Evolutionary conservation across 2,329 filamentous ascomycete genomes (phyloP).

Genomic region (Beauveria caledonica): DNA sequence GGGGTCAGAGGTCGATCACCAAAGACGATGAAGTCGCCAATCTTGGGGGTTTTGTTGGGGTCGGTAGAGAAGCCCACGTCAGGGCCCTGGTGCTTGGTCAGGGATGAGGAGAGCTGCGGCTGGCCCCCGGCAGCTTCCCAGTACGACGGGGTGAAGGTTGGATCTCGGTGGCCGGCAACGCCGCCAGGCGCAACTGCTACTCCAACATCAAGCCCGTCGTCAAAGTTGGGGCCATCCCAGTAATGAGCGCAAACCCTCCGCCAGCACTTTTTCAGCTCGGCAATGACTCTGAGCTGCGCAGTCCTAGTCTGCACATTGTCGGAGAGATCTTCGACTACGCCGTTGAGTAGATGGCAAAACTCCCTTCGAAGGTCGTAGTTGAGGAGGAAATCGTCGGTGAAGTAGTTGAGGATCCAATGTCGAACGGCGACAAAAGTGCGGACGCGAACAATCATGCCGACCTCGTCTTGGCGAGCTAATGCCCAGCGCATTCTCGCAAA

Average conservation of each 20-base stretch:
- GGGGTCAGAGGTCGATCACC: conserved; percentile 41
- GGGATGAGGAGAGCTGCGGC: conserved; percentile 31
- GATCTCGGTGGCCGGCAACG: conserved; percentile 53
- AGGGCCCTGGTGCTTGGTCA: conserved; percentile 16
- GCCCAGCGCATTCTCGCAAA: conserved; percentile 84
- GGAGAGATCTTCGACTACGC: conserved; percentile 48
- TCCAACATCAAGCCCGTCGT: conserved; percentile 53
- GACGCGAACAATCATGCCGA: conserved; percentile 88
- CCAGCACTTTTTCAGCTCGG: conserved; percentile 96
- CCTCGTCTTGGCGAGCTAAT: conserved; percentile 67
- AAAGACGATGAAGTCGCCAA: conserved; percentile 37
- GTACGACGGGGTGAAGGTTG: conserved; percentile 44
- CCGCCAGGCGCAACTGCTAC: conserved; percentile 68
- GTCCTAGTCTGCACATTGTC: conserved; percentile 37
- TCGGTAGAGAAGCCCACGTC: conserved; percentile 38
- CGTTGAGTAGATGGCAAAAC: conserved; percentile 78
- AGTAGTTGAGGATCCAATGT: conserved; percentile 98
- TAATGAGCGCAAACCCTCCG: conserved; percentile 80
- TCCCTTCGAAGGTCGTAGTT: conserved; percentile 64
- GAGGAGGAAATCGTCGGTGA: conserved; percentile 83
- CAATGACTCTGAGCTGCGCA: conserved; percentile 71
- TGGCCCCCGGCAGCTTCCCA: conserved; percentile 40
- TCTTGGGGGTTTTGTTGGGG: conserved; percentile 36
- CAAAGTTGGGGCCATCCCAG: conserved; percentile 70
- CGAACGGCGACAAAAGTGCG: conserved; percentile 90